Evolutionary conservation across 2,329 filamentous ascomycete species (phyloP).

Genomic region (Penicillium verrucosum): DNA sequence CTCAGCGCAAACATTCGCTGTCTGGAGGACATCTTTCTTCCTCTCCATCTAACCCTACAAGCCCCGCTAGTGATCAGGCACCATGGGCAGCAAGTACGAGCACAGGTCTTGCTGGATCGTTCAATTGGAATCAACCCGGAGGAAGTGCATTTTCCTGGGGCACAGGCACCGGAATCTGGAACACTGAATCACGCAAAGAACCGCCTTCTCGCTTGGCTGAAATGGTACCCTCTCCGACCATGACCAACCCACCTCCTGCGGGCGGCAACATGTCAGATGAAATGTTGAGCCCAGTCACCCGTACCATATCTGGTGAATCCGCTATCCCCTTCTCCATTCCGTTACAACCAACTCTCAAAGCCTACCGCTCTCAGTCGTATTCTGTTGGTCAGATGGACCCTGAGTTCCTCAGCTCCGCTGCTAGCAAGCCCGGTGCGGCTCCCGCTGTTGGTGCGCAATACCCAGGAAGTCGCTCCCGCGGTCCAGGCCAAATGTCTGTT

Average conservation of each 20-base stretch:
- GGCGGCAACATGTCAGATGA: constrained; percentile 49
- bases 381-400: constrained; percentile 87
- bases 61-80: constrained; percentile 65
- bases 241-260: constrained; percentile 51
- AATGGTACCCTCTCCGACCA: constrained; percentile 72
- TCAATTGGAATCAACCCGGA: constrained; percentile 46
- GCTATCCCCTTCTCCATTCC: constrained; percentile 80
- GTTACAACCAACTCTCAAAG: constrained; percentile 84
- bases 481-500: constrained; percentile 57
- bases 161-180: constrained; percentile 79
- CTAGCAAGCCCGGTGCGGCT: constrained; percentile 30
- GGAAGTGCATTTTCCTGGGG: constrained; percentile 63
- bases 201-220: constrained; percentile 70
- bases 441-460: constrained; percentile 22
- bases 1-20: constrained; percentile 73
- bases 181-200: constrained; percentile 69
- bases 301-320: constrained; percentile 50
- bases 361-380: constrained; percentile 92
- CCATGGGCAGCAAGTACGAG: constrained; percentile 42
- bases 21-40: constrained; percentile 72
- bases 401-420: constrained; percentile 47
- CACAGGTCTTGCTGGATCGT: constrained; percentile 38
- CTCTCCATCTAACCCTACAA: constrained; percentile 74
- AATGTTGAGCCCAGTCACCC: constrained; percentile 50
- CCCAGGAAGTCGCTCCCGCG: constrained; percentile 35